Conservation (phyloP, 2,329 filamentous ascomycete genomes). For the Biscogniauxia sp. region DNA sequence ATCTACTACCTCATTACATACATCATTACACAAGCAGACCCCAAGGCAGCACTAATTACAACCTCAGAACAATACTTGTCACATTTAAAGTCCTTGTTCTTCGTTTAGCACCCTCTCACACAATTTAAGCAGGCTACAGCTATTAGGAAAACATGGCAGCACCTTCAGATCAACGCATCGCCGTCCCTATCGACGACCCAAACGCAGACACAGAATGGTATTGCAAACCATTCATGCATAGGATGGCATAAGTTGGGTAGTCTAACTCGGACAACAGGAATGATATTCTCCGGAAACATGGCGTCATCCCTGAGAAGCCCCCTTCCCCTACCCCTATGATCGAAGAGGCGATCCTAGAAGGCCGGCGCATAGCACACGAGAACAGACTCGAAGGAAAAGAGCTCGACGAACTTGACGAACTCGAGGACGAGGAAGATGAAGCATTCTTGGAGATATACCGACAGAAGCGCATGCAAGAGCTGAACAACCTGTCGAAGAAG, state of each 20-base stretch:
- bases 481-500: slow-evolving; percentile 71
- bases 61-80: neutral
- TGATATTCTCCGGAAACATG: slow-evolving; percentile 95
- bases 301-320: slow-evolving; percentile 95
- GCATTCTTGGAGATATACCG: slow-evolving; percentile 85
- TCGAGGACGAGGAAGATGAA: slow-evolving; percentile 96
- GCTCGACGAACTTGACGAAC: slow-evolving; percentile 85
- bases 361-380: slow-evolving; percentile 79
- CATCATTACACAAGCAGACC: too few species aligned
- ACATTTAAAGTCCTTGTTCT: neutral
- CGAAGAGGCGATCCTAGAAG: slow-evolving; percentile 87
- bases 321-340: slow-evolving; percentile 94
- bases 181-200: slow-evolving; percentile 88
- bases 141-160: slow-evolving; percentile 51
- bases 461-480: slow-evolving; percentile 81
- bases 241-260: neutral
- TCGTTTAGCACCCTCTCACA: neutral
- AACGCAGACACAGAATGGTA: slow-evolving; percentile 99
- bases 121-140: neutral
- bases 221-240: neutral
- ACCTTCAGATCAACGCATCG: slow-evolving; percentile 61
- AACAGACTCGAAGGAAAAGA: slow-evolving; percentile 93
- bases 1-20: too few species aligned
- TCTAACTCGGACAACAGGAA: slow-evolving; percentile 62
- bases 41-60: too few species aligned